Base-by-base conservation (phyloP, 1,284 basidiomycete genomes). In the Rhodotorula sp. region DNA sequence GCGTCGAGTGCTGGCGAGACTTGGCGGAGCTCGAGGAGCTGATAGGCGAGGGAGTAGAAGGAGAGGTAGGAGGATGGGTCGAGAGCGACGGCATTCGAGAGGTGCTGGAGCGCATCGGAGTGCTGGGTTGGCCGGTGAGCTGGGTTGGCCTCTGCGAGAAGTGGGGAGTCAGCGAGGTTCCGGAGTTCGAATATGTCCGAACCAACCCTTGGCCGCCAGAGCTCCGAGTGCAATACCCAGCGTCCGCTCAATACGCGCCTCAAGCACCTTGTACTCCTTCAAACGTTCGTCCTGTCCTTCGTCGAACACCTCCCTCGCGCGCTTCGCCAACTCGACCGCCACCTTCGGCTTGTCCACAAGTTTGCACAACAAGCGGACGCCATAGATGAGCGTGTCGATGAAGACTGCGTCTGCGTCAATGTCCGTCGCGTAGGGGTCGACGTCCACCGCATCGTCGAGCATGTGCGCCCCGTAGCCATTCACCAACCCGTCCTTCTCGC, bases 1-100 rank as follows among this genome's bases (percentile, higher is more conserved):
- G 87, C 83, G 13, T 85, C 81, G 2, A 90, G 83, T 0, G 93
- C 93, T 8, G 84, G 81, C 40, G 86, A 83, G 28, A 94, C 81
- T 72, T 91, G 86, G 37, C 89, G 86, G n/a, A 84, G 83, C 62
- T 88, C 86, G 16, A 90, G 85, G 62, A 90, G 87, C 0, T 88
- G 88, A 16, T 92, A 82, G 0, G 93, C 88, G 26, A 94, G 86
- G 69, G 94, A 89, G 77, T 90, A 94, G 76, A 88, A 85, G 0
- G 86, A 87, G 30, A 80, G 77, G 2, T 87, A 84, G 1, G 89
- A 85, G 0, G 84, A 85, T 0, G 88, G 84, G 65, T 86, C 81
- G 15, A 85, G 81, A 34, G 83, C 78, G 11, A 87, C 81, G 0
- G 91, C 87, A 1, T 80, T 78, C 8, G 82, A 79, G 50, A 92